phyloP scores from a whole-genome alignment of 2,329 filamentous ascomycete species.

The Amauroascus niger region DNA sequence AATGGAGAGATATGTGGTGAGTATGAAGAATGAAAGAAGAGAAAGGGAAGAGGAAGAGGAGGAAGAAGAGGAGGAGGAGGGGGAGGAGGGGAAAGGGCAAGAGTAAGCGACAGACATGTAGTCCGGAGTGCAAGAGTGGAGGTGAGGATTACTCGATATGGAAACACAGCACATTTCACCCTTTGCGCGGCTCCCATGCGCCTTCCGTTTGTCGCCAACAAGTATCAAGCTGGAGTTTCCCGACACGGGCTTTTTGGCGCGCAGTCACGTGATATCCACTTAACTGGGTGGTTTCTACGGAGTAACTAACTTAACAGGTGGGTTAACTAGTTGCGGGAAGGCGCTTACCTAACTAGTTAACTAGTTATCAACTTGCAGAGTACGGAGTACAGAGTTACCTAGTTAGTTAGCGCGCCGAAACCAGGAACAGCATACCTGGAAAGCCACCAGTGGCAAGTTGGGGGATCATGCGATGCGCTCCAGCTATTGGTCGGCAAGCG shows the following conservation, averaged over 20 bases:
- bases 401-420: too few relatives aligned
- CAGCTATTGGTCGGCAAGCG: background rate
- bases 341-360: too few relatives aligned
- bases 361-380: too few relatives aligned
- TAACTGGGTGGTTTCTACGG: too few relatives aligned
- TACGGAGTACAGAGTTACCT: background rate
- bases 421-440: background rate
- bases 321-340: too few relatives aligned
- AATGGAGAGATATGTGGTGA: background rate
- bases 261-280: slow-evolving; percentile 3
- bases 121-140: slow-evolving; percentile 3
- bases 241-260: slow-evolving; percentile 2
- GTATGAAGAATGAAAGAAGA: background rate
- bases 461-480: slow-evolving; percentile 1
- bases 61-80: background rate
- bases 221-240: background rate
- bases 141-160: slow-evolving; percentile 9
- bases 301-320: too few relatives aligned
- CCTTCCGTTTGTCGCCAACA: background rate
- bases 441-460: background rate
- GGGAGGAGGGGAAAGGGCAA: background rate
- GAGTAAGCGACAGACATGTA: slow-evolving; percentile 4
- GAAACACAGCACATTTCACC: slow-evolving; percentile 3
- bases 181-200: background rate
- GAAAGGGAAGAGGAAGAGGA: background rate